Evolutionary conservation across 805 yeast species (phyloP).

Genomic region (Saturnispora kantuleensis): DNA sequence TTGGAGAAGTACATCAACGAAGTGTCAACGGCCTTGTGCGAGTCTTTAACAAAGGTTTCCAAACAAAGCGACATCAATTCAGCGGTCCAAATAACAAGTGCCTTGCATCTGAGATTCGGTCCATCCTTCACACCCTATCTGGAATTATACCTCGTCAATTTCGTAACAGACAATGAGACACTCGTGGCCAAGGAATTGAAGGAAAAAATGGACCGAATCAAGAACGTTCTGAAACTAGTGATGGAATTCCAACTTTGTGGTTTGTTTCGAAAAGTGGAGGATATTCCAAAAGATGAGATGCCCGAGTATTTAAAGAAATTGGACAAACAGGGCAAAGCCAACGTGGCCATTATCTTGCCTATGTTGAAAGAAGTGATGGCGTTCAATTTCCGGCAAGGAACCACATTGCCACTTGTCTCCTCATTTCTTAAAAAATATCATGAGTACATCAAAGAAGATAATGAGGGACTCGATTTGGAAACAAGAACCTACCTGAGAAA

Average conservation of each 20-base stretch:
- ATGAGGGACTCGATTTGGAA: conserved; percentile 15
- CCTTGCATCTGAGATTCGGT: conserved; percentile 68
- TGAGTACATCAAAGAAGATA: conserved; percentile 22
- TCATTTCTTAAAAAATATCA: conserved; percentile 42
- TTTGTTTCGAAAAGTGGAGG: conserved; percentile 38
- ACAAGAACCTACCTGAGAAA: conserved; percentile 20
- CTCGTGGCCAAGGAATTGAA: conserved; percentile 35
- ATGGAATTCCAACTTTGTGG: conserved; percentile 53
- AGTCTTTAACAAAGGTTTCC: conserved; percentile 44
- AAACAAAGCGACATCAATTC: conserved; percentile 52
- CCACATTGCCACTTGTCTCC: conserved; percentile 31
- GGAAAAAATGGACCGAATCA: conserved; percentile 33
- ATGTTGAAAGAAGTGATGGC: conserved; percentile 36
- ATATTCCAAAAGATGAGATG: conserved; percentile 30
- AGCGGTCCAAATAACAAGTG: conserved; percentile 57
- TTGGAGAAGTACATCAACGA: conserved; percentile 71
- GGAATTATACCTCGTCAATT: conserved; percentile 32
- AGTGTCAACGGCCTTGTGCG: conserved; percentile 49
- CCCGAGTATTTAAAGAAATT: conserved; percentile 36
- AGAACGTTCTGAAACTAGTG: conserved; percentile 38
- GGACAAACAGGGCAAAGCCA: conserved; percentile 21
- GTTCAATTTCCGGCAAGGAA: conserved; percentile 26
- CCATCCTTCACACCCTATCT: conserved; percentile 41
- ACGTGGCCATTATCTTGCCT: conserved; percentile 25
- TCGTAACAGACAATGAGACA: conserved; percentile 27